phyloP scores from a whole-genome alignment of 352 stramenopile genomes.

The Globisporangium paroecandrum region DNA sequence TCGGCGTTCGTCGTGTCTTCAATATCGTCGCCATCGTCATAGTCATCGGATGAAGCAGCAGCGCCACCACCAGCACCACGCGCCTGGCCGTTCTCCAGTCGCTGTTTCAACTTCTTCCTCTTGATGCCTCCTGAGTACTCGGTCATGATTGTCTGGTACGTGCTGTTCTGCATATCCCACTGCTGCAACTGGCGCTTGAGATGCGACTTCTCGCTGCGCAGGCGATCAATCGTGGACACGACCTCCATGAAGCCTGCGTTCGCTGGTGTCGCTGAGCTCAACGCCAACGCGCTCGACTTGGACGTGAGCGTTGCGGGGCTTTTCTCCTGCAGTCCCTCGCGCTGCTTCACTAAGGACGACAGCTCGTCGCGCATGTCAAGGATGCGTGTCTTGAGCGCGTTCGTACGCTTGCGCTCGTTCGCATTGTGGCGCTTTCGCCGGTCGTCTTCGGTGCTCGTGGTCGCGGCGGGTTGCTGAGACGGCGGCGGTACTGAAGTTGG shows the following conservation, averaged over 20 bases:
- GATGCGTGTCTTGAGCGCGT: slow-evolving; percentile 49
- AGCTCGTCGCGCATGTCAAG: slow-evolving; percentile 46
- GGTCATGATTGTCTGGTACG: slow-evolving; percentile 49
- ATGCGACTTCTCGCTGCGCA: slow-evolving; percentile 37
- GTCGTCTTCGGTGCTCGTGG: slow-evolving; percentile 25
- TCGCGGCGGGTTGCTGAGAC: background rate
- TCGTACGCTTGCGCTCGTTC: slow-evolving; percentile 57
- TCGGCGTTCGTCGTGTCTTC: slow-evolving; percentile 16
- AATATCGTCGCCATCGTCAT: slow-evolving; percentile 5
- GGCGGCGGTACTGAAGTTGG: background rate
- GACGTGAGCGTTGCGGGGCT: background rate
- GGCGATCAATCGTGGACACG: slow-evolving; percentile 43
- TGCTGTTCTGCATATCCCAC: slow-evolving; percentile 56
- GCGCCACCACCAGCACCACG: background rate
- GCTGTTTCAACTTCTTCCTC: background rate
- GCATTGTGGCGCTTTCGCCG: slow-evolving; percentile 54
- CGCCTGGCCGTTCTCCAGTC: background rate
- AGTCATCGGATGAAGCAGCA: background rate
- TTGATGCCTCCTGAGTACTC: slow-evolving; percentile 22
- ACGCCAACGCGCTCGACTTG: background rate
- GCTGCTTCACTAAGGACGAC: slow-evolving; percentile 40
- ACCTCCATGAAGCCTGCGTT: slow-evolving; percentile 29
- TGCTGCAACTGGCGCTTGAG: slow-evolving; percentile 29
- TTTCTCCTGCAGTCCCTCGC: slow-evolving; percentile 30
- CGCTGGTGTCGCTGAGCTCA: slow-evolving; percentile 5